Evolutionary conservation across 495 filamentous ascomycete genomes (phyloP), one percentile per base, ranked within the genome.

Genomic region (Hypoxylon lienhwacheense): DNA sequence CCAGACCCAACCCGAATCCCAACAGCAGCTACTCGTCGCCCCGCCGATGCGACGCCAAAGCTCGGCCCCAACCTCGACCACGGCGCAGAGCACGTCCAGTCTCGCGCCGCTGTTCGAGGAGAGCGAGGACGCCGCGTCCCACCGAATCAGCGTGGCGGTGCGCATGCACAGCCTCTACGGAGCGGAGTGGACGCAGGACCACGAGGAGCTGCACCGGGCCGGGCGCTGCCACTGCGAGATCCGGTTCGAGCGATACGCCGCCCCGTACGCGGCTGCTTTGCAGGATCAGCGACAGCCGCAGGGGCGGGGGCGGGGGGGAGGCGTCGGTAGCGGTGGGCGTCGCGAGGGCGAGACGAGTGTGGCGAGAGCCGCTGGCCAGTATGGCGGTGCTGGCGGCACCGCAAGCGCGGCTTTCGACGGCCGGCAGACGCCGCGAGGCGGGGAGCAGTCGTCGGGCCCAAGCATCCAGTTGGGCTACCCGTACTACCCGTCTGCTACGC

Each of bases 171-270:
- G 73, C 44, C 51, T 72, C 5, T 74, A 67, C 36, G 73, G 65
- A 0, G 69, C 67, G 1, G 74, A 77, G 47, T 77, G 73, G 73
- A 24, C 59, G 0, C 41, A 26, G 1, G 74, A 76, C 47, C 74
- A 77, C 51, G 59, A 59, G 14, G 42, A 26, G 1, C 64, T 68
- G 0, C 74, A 77, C 50, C 29, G 53, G 11, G 20, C 26, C 0
- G 71, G 68, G 7, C 42, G 26, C 5, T 77, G 72, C 45, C 5
- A 22, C 3, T 77, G 74, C 48, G 42, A 41, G 6, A 47, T 61
- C 0, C 36, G 53, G n/a, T 73, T 73, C 39, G 31, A 53, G 7
- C 45, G 41, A 3, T 68, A 70, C 31, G 43, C 53, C 11, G 61
- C 58, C 1, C n/a, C 16, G 4, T 39, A 59, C 15, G 16, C 33